Conservation (phyloP, 2,329 filamentous ascomycete species). For the Colletotrichum lindemuthianum region DNA sequence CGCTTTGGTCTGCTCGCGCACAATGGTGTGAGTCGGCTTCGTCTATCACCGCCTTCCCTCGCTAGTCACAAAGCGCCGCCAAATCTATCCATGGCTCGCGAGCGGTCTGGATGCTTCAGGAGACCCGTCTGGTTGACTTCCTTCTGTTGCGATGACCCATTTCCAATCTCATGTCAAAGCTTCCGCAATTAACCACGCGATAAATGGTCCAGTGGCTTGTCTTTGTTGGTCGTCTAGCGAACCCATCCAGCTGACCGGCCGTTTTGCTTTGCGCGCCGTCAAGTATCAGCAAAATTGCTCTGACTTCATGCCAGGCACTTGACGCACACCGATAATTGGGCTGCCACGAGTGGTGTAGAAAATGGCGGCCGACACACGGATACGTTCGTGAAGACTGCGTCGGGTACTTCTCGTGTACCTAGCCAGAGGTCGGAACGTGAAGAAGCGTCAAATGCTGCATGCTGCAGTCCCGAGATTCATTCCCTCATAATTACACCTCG, state of each 20-base stretch:
- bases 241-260: slow-evolving; percentile 1
- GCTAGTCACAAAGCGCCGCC: not conserved
- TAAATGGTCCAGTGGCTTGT: not conserved
- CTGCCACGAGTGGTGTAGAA: not conserved
- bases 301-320: not conserved
- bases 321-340: not conserved
- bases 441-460: not conserved
- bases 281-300: slow-evolving; percentile 23
- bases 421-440: not conserved
- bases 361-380: not conserved
- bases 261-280: slow-evolving; percentile 10
- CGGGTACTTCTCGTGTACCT: slow-evolving; percentile 27
- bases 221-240: slow-evolving; percentile 23
- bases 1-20: slow-evolving; percentile 24
- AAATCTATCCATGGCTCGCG: not conserved
- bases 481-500: no score
- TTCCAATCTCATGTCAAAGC: slow-evolving; percentile 29
- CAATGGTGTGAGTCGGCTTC: not conserved
- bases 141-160: slow-evolving; percentile 11
- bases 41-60: no score
- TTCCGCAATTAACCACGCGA: slow-evolving; percentile 11
- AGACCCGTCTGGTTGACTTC: slow-evolving; percentile 6
- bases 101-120: slow-evolving; percentile 26
- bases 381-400: not conserved
- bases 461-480: not conserved